Evolutionary conservation across 495 filamentous ascomycete species (phyloP).

Genomic region (Parmelia sp.): DNA sequence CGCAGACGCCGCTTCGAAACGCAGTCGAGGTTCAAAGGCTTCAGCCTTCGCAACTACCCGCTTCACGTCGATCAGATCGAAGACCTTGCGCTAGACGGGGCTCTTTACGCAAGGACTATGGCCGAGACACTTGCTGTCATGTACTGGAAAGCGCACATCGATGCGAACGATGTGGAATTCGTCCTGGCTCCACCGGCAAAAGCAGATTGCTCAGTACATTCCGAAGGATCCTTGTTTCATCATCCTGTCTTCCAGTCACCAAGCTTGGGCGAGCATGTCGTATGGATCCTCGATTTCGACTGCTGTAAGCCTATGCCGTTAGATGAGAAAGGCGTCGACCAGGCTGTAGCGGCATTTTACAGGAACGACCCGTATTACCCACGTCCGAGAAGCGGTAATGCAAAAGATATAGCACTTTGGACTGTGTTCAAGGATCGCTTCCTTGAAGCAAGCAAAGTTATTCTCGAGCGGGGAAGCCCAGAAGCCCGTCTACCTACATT

Average conservation of each 20-base stretch:
- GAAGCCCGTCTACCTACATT: not conserved
- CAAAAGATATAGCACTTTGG: not conserved
- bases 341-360: not conserved
- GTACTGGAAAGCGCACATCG: not conserved
- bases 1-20: slow-evolving; percentile 25
- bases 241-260: not conserved
- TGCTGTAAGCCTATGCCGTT: not conserved
- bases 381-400: not conserved
- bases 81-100: slow-evolving; percentile 29
- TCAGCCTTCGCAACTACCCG: slow-evolving; percentile 43
- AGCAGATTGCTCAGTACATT: not conserved
- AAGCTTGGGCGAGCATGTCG: not conserved
- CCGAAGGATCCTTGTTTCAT: not conserved
- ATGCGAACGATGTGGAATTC: not conserved
- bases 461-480: not conserved
- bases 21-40: slow-evolving; percentile 23
- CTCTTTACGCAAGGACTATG: not conserved
- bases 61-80: slow-evolving; percentile 47
- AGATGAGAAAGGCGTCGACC: not conserved
- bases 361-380: not conserved
- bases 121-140: not conserved
- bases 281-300: not conserved
- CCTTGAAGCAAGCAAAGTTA: not conserved
- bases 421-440: not conserved
- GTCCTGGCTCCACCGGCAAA: not conserved